Base-by-base conservation (phyloP, 176 grass and related monocot species). In the Aegilops umbellulata region DNA sequence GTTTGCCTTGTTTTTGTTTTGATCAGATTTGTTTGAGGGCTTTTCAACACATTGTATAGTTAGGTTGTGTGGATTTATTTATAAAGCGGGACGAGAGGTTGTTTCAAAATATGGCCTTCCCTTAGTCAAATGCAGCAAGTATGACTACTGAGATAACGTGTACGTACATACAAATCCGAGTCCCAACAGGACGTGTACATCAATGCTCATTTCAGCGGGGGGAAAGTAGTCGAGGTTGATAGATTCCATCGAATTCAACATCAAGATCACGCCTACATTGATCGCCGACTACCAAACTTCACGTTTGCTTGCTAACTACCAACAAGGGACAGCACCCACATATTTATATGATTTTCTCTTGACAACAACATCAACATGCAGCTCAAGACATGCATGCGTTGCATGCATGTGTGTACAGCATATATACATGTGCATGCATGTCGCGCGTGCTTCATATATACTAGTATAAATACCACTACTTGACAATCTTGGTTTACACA, bases 281-380 rank as follows among this genome's bases (percentile, higher is more conserved):
- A 70, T 82, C 12, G n/a, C 57, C 74, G 42, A 84, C 81, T 86
- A 85, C 89, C 89, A 91, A 91, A 87, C 89, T 87, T 80, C 81
- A 84, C 77, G 69, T 88, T 84, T 87, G 89, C 89, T 85, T 91
- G 81, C 81, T 87, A 91, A 87, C 89, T 84, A 91, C 89, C 89
- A 77, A 80, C 89, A 90, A 68, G 78, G 41, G 81, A 65, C 41
- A 80, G 36, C 89, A 87, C 39, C 39, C 85, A 87, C 60, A 55
- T 66, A 78, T 65, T 60, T 60, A 55, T 25, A 7, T 67, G 61
- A 8, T 90, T 83, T 60, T 80, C 75, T 29, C 35, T 76, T 61
- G 81, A 86, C 65, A 84, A 49, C 27, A 91, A 64, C 81, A 81
- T 25, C 35, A 44, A 38, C 47, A 51, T 51, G 46, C 32, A 38